Conservation (phyloP, 768 basidiomycete species). For the Lactifluus rugatus region DNA sequence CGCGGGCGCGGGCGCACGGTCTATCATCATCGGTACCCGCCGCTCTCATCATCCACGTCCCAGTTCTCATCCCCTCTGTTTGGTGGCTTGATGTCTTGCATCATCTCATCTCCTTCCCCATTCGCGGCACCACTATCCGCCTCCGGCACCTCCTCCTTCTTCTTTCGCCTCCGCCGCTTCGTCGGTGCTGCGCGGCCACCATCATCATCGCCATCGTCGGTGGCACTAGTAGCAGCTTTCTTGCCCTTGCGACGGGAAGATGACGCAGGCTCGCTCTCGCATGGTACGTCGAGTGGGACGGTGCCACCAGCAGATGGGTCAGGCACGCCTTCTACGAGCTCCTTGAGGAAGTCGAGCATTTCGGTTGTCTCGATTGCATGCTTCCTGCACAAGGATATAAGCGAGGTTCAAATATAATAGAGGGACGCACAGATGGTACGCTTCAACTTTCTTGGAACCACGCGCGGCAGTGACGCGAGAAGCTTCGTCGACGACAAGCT, state of each 20-base stretch:
- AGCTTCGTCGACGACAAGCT: constrained; percentile 71
- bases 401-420: not conserved
- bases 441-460: constrained; percentile 82
- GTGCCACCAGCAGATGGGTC: constrained; percentile 83
- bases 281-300: constrained; percentile 58
- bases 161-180: constrained; percentile 43
- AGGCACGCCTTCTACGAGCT: constrained; percentile 76
- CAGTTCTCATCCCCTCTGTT: constrained; percentile 30
- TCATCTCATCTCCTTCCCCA: constrained; percentile 31
- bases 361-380: constrained; percentile 82
- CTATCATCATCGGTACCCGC: not conserved
- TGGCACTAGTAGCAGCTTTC: constrained; percentile 37
- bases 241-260: constrained; percentile 51
- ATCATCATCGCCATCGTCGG: constrained; percentile 27
- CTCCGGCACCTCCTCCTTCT: constrained; percentile 32
- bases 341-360: constrained; percentile 89
- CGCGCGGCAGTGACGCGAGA: constrained; percentile 69
- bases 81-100: constrained; percentile 19
- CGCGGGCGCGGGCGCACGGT: not conserved
- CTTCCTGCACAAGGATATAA: constrained; percentile 45
- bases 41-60: constrained; percentile 29
- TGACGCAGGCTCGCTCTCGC: constrained; percentile 42
- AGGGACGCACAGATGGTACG: constrained; percentile 78
- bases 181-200: constrained; percentile 30
- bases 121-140: constrained; percentile 26